A percentile compares a stretch with the other conserved stretches of the same genome.
phyloP scores from a whole-genome alignment of 208 protist genomes.

The Trypanosoma lewisi region DNA sequence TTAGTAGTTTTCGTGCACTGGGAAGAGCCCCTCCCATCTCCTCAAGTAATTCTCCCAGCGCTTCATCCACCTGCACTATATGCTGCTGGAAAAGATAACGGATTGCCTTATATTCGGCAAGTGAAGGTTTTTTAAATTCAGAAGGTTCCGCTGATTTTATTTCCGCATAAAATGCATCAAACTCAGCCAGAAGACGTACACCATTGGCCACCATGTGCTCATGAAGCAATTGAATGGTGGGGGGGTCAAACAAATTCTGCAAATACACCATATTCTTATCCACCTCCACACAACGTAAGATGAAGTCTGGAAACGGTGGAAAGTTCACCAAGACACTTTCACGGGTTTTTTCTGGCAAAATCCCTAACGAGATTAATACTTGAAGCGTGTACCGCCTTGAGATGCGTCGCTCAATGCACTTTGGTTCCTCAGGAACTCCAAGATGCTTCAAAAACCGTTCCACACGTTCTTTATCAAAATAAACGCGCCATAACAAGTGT shows the following conservation, averaged over 20 bases:
- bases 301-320: slow-evolving; percentile 75
- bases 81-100: slow-evolving; percentile 85
- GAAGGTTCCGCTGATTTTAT: slow-evolving; percentile 16
- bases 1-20: slow-evolving; percentile 73
- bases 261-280: slow-evolving; percentile 66
- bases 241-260: slow-evolving; percentile 48
- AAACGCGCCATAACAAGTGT: slow-evolving; percentile 61
- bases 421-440: slow-evolving; percentile 73
- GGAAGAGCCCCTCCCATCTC: slow-evolving; percentile 56
- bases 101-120: slow-evolving; percentile 65
- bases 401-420: slow-evolving; percentile 61
- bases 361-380: slow-evolving; percentile 48
- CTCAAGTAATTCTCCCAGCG: slow-evolving; percentile 65
- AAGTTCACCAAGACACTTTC: slow-evolving; percentile 64
- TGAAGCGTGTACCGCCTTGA: slow-evolving; percentile 50
- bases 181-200: slow-evolving; percentile 59
- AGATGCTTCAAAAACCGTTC: slow-evolving; percentile 77
- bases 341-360: slow-evolving; percentile 58
- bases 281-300: slow-evolving; percentile 71
- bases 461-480: slow-evolving; percentile 81
- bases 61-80: slow-evolving; percentile 72
- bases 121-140: slow-evolving; percentile 34
- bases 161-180: slow-evolving; percentile 35
- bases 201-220: slow-evolving; percentile 65
- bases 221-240: slow-evolving; percentile 43